Evolutionary conservation across 1,139 yeast species (phyloP).

Genomic region (Geotrichum fermentans): DNA sequence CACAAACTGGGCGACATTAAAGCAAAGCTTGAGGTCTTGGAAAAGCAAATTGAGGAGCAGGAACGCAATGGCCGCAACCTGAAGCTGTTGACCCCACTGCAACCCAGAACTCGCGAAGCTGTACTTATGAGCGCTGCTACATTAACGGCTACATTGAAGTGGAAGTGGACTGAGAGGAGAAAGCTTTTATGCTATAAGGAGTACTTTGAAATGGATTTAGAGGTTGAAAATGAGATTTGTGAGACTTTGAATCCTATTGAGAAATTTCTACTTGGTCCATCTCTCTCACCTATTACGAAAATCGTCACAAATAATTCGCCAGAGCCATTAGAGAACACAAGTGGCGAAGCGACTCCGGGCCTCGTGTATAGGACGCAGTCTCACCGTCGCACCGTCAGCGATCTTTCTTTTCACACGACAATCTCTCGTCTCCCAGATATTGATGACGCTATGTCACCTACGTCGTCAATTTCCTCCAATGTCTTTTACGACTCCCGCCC

Average conservation of each 20-base stretch:
- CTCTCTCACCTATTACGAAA: too few relatives aligned
- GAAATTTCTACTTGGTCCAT: too few relatives aligned
- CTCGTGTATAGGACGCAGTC: background rate
- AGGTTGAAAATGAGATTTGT: slow-evolving; percentile 28
- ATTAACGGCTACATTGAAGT: slow-evolving; percentile 48
- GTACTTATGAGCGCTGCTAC: slow-evolving; percentile 44
- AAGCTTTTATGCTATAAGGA: slow-evolving; percentile 42
- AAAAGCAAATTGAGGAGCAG: slow-evolving; percentile 38
- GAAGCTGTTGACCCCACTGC: slow-evolving; percentile 49
- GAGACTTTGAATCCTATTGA: background rate
- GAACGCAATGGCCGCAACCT: slow-evolving; percentile 41
- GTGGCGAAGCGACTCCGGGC: background rate
- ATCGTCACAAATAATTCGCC: too few relatives aligned
- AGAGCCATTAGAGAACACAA: too few relatives aligned
- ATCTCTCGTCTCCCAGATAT: background rate
- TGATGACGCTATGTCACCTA: background rate
- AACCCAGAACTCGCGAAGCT: slow-evolving; percentile 47
- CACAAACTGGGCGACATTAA: slow-evolving; percentile 36
- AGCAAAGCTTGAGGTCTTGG: slow-evolving; percentile 35
- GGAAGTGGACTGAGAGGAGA: slow-evolving; percentile 51
- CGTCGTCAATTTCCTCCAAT: background rate
- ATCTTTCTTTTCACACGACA: background rate
- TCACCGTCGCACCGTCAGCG: background rate
- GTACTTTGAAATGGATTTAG: slow-evolving; percentile 38
- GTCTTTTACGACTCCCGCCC: background rate